Evolutionary conservation across 129 eudicot species (phyloP).

Genomic region (Gnaphalium uliginosum): DNA sequence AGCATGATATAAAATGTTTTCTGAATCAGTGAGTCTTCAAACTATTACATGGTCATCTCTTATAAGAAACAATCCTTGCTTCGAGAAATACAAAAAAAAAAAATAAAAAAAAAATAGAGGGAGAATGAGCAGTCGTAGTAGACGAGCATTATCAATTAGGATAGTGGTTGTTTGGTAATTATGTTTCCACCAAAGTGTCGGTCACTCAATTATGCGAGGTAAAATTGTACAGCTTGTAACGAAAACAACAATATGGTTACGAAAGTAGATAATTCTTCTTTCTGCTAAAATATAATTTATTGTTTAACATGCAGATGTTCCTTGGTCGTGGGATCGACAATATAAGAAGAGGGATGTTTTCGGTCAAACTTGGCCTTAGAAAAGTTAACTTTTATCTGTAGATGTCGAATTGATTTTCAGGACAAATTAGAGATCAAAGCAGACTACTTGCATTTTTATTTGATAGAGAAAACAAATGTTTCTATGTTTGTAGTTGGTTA

Average conservation of each 20-base stretch:
- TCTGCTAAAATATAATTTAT: constrained; percentile 13
- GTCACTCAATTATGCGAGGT: no score
- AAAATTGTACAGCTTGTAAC: not conserved
- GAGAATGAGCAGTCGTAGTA: no score
- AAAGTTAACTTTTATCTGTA: constrained; percentile 35
- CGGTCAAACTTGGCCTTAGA: constrained; percentile 90
- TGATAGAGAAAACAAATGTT: not conserved
- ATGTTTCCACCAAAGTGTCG: no score
- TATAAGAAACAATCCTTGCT: not conserved
- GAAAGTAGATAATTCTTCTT: not conserved
- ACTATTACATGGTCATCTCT: not conserved
- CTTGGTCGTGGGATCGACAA: constrained; percentile 95
- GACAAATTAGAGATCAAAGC: not conserved
- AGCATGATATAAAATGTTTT: no score
- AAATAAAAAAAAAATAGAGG: no score
- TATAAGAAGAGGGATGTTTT: constrained; percentile 73
- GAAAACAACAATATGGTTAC: not conserved
- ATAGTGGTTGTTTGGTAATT: no score
- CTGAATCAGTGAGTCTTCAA: not conserved
- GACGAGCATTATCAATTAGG: no score
- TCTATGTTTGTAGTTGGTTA: not conserved
- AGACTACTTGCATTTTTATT: not conserved
- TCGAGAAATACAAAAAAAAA: no score
- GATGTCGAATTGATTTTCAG: not conserved
- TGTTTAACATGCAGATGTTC: constrained; percentile 62